Evolutionary conservation across 2,329 filamentous ascomycete species (phyloP).

Genomic region (Fusarium sp.): DNA sequence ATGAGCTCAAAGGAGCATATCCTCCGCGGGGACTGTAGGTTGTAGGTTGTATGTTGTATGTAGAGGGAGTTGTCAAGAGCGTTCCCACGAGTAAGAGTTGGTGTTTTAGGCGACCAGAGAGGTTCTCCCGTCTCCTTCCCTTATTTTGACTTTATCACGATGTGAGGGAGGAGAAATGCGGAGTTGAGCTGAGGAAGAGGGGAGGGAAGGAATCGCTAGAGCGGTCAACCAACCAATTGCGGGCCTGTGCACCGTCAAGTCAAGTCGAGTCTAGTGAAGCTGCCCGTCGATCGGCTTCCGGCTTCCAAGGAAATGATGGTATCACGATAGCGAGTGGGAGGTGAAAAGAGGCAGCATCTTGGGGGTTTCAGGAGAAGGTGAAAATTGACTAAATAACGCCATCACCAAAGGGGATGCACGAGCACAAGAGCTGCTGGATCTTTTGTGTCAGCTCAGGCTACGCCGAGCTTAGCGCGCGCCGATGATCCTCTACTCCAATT

Average conservation of each 20-base stretch:
- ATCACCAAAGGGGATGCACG: not conserved
- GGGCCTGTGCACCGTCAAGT: slow-evolving; percentile 39
- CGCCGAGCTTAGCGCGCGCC: slow-evolving; percentile 39
- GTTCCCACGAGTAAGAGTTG: not conserved
- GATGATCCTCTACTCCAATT: slow-evolving; percentile 19
- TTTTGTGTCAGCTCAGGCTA: slow-evolving; percentile 13
- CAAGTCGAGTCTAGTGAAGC: slow-evolving; percentile 16
- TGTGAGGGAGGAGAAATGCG: slow-evolving; percentile 28
- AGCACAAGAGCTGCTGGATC: not conserved
- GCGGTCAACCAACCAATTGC: slow-evolving; percentile 19
- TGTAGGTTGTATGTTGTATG: not conserved
- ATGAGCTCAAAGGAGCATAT: slow-evolving; percentile 1
- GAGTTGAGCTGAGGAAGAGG: slow-evolving; percentile 22
- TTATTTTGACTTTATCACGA: slow-evolving; percentile 15
- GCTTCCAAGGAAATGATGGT: slow-evolving; percentile 11
- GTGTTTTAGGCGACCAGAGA: slow-evolving; percentile 2
- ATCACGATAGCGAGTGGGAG: slow-evolving; percentile 30
- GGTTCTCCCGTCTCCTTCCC: slow-evolving; percentile 17
- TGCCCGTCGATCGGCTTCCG: slow-evolving; percentile 26
- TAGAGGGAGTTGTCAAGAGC: not conserved
- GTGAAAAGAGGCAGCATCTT: slow-evolving; percentile 6
- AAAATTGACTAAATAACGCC: slow-evolving; percentile 8
- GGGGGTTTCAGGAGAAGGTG: slow-evolving; percentile 26
- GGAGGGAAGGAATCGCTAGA: slow-evolving; percentile 9
- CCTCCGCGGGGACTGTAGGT: slow-evolving; percentile 2